These are phyloP conservation scores for Rubroshorea leprosula DNA, from an alignment of 345 rosid species.

Conservation along the genomic window DNA sequence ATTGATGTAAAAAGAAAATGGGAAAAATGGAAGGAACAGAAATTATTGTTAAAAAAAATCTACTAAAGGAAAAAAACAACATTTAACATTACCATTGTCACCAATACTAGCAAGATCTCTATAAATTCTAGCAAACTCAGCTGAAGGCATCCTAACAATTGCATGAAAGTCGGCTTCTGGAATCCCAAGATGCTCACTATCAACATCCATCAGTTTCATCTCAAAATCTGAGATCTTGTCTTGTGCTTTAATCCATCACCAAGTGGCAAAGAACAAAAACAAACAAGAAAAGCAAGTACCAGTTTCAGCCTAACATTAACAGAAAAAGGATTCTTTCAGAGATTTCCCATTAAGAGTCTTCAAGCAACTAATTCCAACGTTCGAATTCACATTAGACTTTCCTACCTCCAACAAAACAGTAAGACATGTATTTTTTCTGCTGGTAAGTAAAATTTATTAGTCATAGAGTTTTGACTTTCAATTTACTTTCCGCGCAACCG, in stretches of 20 bases:
- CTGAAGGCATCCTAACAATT: conserved; percentile 91
- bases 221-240: conserved; percentile 95
- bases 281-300: not conserved
- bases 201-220: conserved; percentile 98
- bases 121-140: conserved; percentile 86
- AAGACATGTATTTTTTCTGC: no score
- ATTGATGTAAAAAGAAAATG: no score
- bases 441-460: no score
- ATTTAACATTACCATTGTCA: conserved; percentile 60
- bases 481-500: no score
- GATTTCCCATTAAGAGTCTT: not conserved
- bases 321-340: not conserved
- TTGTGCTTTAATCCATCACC: conserved; percentile 50
- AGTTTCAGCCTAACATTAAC: not conserved
- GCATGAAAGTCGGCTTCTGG: conserved; percentile 99
- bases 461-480: no score
- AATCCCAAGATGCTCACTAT: conserved; percentile 95
- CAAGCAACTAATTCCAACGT: not conserved
- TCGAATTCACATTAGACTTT: not conserved
- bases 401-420: no score
- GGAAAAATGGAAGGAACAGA: no score
- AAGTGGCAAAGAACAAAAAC: not conserved
- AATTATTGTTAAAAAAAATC: no score
- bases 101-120: conserved; percentile 90
- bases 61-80: no score